Base-by-base conservation (phyloP, 1,139 yeast genomes). In the Candida tropicalis region DNA sequence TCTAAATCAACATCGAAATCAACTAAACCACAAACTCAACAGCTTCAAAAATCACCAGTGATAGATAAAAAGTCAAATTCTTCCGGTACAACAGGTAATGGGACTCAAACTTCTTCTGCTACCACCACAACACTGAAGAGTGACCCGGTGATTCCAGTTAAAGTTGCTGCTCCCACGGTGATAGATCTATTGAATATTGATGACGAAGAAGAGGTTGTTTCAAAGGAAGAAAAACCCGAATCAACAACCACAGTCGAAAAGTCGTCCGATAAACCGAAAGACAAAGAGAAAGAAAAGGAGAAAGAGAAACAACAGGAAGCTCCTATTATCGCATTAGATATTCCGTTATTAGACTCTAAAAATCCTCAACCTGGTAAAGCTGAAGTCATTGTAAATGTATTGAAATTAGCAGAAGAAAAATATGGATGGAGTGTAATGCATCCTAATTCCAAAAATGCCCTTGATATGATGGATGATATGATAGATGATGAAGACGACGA, bases 401-500 rank as follows among this genome's bases (percentile, higher is more conserved):
- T 85, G 56, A 82, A 84, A 53, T 65, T 89, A 45, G 87, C 96
- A 3, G 96, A 90, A 58, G 91, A 87, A 42, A 87, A 87, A 62
- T 90, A 88, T 62, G 96, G 96, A 2, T 85, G 84, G 79, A 80
- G 82, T 17, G 77, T 75, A 3, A 69, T 87, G 43, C 95, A 83
- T 56, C 95, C 88, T 9, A 81, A 79, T 53, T 84, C 85, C 2
- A 75, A 75, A 45, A 70, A 81, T 33, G 79, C 82, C 7, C 70
- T 79, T 46, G 88, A 81, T 44, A 60, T 83, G 35, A 74, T 80
- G 61, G 87, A 80, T 50, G 87, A 80, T 46, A 77, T 77, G 53
- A 77, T 77, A 29, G 84, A 78, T 33, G 82, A 78, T 29, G 85
- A 74, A 23, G 81, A 75, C 5, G 87, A 81, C 23, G 84, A 75